Percentiles rank a stretch among this genome's conserved stretches.
phyloP scores from a whole-genome alignment of 2,329 filamentous ascomycete genomes.

The Trichoderma sp. region DNA sequence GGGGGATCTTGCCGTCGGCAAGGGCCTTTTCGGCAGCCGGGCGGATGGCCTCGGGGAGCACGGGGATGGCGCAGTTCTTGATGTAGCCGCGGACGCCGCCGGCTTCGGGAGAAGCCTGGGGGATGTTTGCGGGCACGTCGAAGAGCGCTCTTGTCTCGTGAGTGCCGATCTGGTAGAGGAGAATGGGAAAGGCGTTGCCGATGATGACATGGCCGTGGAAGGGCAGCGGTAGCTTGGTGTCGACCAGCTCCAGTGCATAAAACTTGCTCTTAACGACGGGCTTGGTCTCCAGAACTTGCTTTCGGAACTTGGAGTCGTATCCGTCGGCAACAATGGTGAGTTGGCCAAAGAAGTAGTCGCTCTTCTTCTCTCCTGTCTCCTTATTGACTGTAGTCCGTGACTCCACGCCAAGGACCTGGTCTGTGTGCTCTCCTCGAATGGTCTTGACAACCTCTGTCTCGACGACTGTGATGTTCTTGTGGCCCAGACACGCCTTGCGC shows the following conservation, averaged over 20 bases:
- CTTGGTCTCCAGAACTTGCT: slow-evolving; percentile 66
- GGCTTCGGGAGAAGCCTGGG: slow-evolving; percentile 69
- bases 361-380: slow-evolving; percentile 54
- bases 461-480: slow-evolving; percentile 84
- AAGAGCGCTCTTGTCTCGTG: slow-evolving; percentile 90
- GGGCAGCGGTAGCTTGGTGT: slow-evolving; percentile 74
- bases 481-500: slow-evolving; percentile 69
- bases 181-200: slow-evolving; percentile 71
- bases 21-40: slow-evolving; percentile 76
- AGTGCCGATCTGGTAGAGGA: slow-evolving; percentile 96
- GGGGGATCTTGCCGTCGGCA: slow-evolving; percentile 72
- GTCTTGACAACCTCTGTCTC: slow-evolving; percentile 83
- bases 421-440: slow-evolving; percentile 67
- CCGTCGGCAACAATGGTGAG: slow-evolving; percentile 91
- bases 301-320: slow-evolving; percentile 89
- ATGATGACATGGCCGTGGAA: slow-evolving; percentile 88
- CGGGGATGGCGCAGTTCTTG: slow-evolving; percentile 74
- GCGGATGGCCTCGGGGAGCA: slow-evolving; percentile 69
- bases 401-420: slow-evolving; percentile 81
- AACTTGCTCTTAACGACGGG: slow-evolving; percentile 83
- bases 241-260: slow-evolving; percentile 89
- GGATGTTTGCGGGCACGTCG: slow-evolving; percentile 78
- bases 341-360: slow-evolving; percentile 82
- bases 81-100: slow-evolving; percentile 89
- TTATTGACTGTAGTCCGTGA: slow-evolving; percentile 62